These are phyloP conservation scores for Mesotaenium endlicherianum DNA, from an alignment of 139 green algal genomes.

Conservation along the genomic window DNA sequence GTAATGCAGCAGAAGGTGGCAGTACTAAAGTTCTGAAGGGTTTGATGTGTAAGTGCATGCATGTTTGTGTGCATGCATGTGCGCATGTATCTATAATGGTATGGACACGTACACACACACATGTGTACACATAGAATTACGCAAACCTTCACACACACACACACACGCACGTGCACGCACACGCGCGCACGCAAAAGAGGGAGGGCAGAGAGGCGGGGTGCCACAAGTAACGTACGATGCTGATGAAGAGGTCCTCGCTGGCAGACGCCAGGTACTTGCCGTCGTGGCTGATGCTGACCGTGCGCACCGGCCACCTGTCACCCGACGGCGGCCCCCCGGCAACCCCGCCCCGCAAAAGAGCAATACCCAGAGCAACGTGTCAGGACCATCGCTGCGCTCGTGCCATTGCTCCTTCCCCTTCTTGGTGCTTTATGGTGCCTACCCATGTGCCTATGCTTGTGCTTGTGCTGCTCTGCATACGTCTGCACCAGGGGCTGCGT, in stretches of 20 bases:
- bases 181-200: neutral
- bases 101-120: neutral
- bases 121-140: neutral
- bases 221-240: conserved; percentile 37
- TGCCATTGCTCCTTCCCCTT: too few species aligned
- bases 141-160: neutral
- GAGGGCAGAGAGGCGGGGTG: neutral
- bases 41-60: neutral
- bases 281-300: conserved; percentile 47
- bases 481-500: too few species aligned
- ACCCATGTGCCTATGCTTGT: too few species aligned
- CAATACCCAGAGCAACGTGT: neutral
- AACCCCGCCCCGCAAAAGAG: neutral
- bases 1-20: neutral
- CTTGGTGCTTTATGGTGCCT: too few species aligned
- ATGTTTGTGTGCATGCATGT: neutral
- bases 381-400: too few species aligned
- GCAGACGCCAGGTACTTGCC: conserved; percentile 38
- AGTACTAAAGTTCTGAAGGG: neutral
- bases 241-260: conserved; percentile 43
- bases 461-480: too few species aligned
- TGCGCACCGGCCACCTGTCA: conserved; percentile 29
- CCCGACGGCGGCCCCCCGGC: neutral
- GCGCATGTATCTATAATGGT: neutral
- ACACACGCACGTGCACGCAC: too few species aligned